Conservation (phyloP, 2,329 filamentous ascomycete species). For the Penicillium sp. region DNA sequence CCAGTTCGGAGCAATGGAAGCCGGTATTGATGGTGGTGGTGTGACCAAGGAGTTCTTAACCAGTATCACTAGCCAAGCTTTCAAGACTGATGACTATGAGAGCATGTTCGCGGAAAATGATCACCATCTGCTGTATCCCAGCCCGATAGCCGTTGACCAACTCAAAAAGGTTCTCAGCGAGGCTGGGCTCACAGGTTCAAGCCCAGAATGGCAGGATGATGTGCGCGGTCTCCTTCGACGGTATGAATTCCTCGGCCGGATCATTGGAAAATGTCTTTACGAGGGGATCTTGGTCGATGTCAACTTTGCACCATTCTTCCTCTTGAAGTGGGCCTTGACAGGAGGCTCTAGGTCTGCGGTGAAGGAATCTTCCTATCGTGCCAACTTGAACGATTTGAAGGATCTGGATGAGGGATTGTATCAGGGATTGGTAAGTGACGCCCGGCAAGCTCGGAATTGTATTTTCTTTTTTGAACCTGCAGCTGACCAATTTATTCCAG, state of each 20-base stretch:
- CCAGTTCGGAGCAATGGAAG: constrained; percentile 79
- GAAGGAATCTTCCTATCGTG: constrained; percentile 72
- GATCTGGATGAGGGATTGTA: constrained; percentile 91
- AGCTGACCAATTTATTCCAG: constrained; percentile 16
- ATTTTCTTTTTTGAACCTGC: not conserved
- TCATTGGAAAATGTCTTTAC: constrained; percentile 95
- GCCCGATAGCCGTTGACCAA: constrained; percentile 74
- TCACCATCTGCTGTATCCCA: constrained; percentile 84
- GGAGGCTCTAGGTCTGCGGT: constrained; percentile 63
- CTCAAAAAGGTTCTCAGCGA: constrained; percentile 58
- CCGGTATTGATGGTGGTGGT: constrained; percentile 93
- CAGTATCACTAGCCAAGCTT: constrained; percentile 81
- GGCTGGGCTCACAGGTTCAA: constrained; percentile 53
- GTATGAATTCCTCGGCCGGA: constrained; percentile 88
- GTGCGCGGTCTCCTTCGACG: constrained; percentile 65
- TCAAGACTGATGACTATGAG: constrained; percentile 59
- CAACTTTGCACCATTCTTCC: constrained; percentile 90
- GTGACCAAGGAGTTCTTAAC: constrained; percentile 97
- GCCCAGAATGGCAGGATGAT: constrained; percentile 56
- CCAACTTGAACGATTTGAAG: constrained; percentile 90
- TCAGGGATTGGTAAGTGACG: constrained; percentile 65
- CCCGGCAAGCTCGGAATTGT: not conserved
- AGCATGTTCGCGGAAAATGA: constrained; percentile 80
- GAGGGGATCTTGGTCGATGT: constrained; percentile 95
- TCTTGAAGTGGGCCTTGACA: constrained; percentile 88